Percentiles rank a stretch among this genome's conserved stretches.
These are phyloP conservation scores for Cercospora sp. DNA, from an alignment of 2,329 filamentous ascomycete species.

Conservation along the genomic window DNA sequence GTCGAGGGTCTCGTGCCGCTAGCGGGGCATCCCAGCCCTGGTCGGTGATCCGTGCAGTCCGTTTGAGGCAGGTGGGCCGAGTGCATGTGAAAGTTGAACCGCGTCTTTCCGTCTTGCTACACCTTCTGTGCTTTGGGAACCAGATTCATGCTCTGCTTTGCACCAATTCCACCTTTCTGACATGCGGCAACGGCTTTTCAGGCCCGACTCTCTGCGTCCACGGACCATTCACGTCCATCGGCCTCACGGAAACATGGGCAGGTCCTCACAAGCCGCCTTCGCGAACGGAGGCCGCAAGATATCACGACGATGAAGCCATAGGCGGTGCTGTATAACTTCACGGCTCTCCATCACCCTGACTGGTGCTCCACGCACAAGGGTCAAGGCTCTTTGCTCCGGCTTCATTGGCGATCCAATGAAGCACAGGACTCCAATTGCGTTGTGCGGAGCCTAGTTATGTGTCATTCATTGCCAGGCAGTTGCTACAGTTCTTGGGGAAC, in stretches of 20 bases:
- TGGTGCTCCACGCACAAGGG: too few species aligned
- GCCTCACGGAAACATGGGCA: background rate
- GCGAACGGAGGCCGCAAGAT: background rate
- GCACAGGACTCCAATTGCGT: background rate
- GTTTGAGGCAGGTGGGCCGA: background rate
- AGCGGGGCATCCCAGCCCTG: background rate
- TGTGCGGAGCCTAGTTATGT: background rate
- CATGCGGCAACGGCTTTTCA: background rate
- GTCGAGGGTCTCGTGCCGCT: constrained; percentile 8
- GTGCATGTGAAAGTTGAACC: background rate
- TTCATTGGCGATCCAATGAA: background rate
- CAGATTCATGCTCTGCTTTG: background rate
- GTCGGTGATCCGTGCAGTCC: background rate
- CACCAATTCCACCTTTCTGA: background rate
- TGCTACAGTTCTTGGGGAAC: background rate
- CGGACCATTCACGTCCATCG: background rate
- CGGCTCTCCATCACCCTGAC: too few species aligned
- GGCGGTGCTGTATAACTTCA: background rate
- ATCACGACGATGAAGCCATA: background rate
- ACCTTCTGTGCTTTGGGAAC: background rate
- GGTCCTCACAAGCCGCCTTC: background rate
- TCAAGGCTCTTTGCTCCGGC: background rate
- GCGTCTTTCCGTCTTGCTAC: background rate
- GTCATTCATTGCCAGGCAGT: background rate
- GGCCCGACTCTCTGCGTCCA: background rate